Evolutionary conservation across 2,329 filamentous ascomycete species (phyloP), one percentile per base, ranked within the genome.

Genomic region (Macroventuria anomochaeta): DNA sequence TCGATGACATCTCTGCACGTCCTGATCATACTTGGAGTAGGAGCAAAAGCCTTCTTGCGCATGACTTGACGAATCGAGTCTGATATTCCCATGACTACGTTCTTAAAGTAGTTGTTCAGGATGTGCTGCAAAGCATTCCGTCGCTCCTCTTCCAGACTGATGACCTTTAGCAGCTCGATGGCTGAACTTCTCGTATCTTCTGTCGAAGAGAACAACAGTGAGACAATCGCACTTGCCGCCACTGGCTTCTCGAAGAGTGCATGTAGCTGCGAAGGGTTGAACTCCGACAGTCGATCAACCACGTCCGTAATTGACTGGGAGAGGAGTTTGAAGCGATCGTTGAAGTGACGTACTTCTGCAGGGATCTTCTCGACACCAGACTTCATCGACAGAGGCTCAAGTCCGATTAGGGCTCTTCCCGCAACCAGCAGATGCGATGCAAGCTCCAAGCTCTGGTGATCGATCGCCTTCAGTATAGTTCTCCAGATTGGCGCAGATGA

Each of bases 401-500:
- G 79, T 0, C 88, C 86, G 17, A 91, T 84, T 0, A 97, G 79
- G 1, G 85, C 83, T 44, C 85, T 81, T 7, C 89, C 86, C 7
- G 89, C 89, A 39, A 87, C 79, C 2, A 97, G 73, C 62, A 93
- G 87, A 29, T 85, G 85, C 41, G 85, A 87, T 0, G 91, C 90
- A n/a, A 97, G 79, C 5, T 85, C 81, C n/a, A 88, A 76, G 61
- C 89, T 85, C 28, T 86, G 83, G 23, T 85, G 81, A 60, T 85
- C 82, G 41, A 95, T 81, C 21, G 86, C 84, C 42, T 87, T 83
- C 39, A 90, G 80, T 39, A 93, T 88, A 1, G 85, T 82, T 58
- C 91, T 88, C 88, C 93, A 97, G 34, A 96, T 85, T 13, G 85
- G 82, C 13, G 88, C 81, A 0, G 91, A 93, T 51, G 90, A 84